A percentile compares a stretch with the other conserved stretches of the same genome.
Evolutionary conservation across 805 yeast species (phyloP).

Genomic region (Candida anglica): DNA sequence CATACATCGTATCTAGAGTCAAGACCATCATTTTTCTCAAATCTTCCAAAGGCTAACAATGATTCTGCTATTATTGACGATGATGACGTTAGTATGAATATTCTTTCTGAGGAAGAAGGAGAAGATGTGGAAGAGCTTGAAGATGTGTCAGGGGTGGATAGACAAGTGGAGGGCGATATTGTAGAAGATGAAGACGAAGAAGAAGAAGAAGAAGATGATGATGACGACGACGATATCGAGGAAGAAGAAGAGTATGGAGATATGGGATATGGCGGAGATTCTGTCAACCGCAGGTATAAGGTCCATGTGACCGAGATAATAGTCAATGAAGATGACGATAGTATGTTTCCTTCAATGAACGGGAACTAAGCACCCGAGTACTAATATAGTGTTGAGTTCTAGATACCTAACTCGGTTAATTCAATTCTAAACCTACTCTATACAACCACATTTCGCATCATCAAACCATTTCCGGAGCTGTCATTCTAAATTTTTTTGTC

Average conservation of each 20-base stretch:
- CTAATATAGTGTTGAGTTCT: no score
- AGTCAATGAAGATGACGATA: conserved; percentile 30
- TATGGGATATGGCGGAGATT: conserved; percentile 17
- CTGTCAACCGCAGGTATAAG: conserved; percentile 22
- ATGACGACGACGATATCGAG: conserved; percentile 10
- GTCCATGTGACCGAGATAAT: conserved; percentile 41
- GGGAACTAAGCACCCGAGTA: no score
- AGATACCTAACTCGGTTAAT: no score
- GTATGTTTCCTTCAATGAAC: conserved; percentile 28
- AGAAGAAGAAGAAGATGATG: conserved; percentile 7
- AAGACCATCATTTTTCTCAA: conserved; percentile 16
- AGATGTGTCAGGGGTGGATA: no score
- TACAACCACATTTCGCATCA: no score
- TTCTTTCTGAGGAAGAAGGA: conserved; percentile 4
- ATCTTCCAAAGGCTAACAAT: conserved; percentile 9
- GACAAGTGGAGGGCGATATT: no score
- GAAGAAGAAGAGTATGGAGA: conserved; percentile 18
- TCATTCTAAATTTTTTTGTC: no score
- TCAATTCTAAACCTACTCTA: no score
- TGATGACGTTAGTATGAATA: conserved; percentile 5
- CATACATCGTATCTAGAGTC: conserved; percentile 25
- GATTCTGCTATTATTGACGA: conserved; percentile 15
- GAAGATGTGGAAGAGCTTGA: conserved; percentile 9
- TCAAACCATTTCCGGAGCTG: no score
- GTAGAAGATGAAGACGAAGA: no score